phyloP scores from a whole-genome alignment of 306 rosid genomes.

The Phaseolus lunatus region DNA sequence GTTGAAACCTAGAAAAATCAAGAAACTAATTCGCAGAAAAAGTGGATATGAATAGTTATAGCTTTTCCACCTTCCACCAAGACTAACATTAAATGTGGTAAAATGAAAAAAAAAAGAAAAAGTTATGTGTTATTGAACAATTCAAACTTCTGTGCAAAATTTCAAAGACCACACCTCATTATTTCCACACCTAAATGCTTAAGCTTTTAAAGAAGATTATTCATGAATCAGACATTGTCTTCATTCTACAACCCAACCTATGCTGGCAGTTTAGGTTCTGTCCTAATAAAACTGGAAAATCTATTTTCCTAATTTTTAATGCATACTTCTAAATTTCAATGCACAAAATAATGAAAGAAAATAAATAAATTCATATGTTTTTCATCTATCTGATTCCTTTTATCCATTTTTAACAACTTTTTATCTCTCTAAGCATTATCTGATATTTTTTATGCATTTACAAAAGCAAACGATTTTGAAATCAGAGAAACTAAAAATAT shows the following conservation, averaged over 20 bases:
- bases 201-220: not conserved
- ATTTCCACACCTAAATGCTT: not conserved
- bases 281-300: not conserved
- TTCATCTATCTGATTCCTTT: too few species aligned
- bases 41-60: not conserved
- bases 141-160: constrained; percentile 3
- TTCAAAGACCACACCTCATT: not conserved
- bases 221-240: not conserved
- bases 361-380: too few species aligned
- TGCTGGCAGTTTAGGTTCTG: not conserved
- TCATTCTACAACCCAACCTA: not conserved
- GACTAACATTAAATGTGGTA: not conserved
- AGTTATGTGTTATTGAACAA: not conserved
- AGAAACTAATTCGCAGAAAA: not conserved
- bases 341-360: not conserved
- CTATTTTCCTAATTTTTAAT: not conserved
- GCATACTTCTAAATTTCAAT: not conserved
- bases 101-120: not conserved
- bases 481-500: too few species aligned
- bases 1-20: not conserved
- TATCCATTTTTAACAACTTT: too few species aligned
- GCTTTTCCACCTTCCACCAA: not conserved
- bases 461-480: too few species aligned
- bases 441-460: too few species aligned
- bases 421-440: too few species aligned